Base-by-base conservation (phyloP, 2,329 filamentous ascomycete genomes). In the Alternaria hordeiaustralica region DNA sequence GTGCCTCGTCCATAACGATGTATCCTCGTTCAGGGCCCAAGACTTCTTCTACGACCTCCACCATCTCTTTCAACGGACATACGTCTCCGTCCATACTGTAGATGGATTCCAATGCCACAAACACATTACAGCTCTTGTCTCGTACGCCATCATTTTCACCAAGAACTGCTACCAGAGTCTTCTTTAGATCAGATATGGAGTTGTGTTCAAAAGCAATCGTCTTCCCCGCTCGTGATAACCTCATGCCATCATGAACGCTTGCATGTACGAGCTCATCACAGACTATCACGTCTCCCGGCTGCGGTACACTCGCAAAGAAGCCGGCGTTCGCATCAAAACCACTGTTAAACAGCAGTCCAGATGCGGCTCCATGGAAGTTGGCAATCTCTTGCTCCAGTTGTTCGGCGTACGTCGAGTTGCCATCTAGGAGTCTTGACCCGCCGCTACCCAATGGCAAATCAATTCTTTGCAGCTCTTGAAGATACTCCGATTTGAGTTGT, bases 11-110 rank as follows among this genome's bases (percentile, higher is more conserved):
- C 1, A 92, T 85, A 10, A 92, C 83, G 5, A 92, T 79, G 60
- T 90, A 83, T 0, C 85, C 87, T 50, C 92, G 92, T 0, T 84
- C 84, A 0, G 64, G 63, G 0, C 89, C 87, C 0, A 93, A 78
- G 0, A 86, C 71, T 1, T 80, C 77, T 44, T 90, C 84, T 0
- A 91, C 85, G 5, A 87, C 81, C 0, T 83, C 77, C 2, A 91
- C 84, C 18, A 94, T 86, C 6, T 88, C 84, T 11, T 74, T 71
- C 11, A 96, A 80, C 0, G 90, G 90, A 0, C 87, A 87, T 18
- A 92, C 80, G 68, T 94, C 91, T 0, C 92, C 92, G 57, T 95
- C 92, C 92, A 96, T 96, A 75, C 91, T 94, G 77, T 96, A 95
- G 56, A 50, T 63, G 15, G 82, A 79, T 6, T 78, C 71, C 0